Conservation (phyloP, 2,329 filamentous ascomycete species). For the Diaporthe destruens region DNA sequence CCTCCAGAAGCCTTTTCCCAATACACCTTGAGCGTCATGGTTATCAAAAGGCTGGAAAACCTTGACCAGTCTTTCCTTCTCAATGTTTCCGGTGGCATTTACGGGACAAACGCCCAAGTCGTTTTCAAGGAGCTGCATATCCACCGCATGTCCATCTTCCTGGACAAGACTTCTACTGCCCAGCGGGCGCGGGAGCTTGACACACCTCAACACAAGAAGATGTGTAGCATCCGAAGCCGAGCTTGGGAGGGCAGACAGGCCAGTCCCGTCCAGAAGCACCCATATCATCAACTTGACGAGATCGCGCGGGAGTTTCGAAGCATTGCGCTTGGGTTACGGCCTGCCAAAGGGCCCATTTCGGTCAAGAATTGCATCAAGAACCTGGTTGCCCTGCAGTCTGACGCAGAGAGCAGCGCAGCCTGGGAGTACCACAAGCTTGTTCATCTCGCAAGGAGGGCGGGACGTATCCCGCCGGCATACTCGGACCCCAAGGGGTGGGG, state of each 20-base stretch:
- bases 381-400: background rate
- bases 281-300: background rate
- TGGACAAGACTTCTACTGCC: background rate
- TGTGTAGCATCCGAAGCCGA: background rate
- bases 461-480: background rate
- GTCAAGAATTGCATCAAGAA: background rate
- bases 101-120: too few species aligned
- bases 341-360: background rate
- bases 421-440: background rate
- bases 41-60: background rate
- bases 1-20: background rate
- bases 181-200: background rate
- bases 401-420: background rate
- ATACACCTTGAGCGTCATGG: background rate
- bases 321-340: background rate
- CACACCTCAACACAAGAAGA: background rate
- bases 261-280: too few species aligned
- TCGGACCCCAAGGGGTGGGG: constrained; percentile 2
- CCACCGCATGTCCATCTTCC: constrained; percentile 1
- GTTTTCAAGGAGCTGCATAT: constrained; percentile 1
- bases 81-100: constrained; percentile 4
- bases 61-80: background rate
- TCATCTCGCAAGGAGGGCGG: background rate
- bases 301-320: background rate
- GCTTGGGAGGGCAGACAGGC: too few species aligned